These are phyloP conservation scores for Diddensiella caesifluorescens DNA, from an alignment of 805 yeast genomes.

Conservation along the genomic window DNA sequence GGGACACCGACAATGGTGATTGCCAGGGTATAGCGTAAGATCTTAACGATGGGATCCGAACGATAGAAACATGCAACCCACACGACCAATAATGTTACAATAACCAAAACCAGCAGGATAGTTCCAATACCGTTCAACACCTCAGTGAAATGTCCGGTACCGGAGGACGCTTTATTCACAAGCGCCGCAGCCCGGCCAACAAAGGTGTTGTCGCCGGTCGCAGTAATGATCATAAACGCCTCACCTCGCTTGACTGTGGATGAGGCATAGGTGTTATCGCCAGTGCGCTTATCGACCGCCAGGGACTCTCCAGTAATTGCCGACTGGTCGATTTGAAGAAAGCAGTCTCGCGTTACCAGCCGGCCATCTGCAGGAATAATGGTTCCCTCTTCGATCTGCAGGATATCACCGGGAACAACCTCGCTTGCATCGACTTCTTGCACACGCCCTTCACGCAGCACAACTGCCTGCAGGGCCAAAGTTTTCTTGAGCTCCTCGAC, in stretches of 20 bases:
- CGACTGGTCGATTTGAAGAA: constrained; percentile 91
- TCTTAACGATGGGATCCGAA: constrained; percentile 76
- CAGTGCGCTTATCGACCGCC: constrained; percentile 87
- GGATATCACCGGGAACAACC: constrained; percentile 92
- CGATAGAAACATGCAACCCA: constrained; percentile 96
- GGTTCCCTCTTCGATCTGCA: constrained; percentile 88
- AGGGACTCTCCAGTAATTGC: constrained; percentile 97
- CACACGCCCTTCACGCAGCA: constrained; percentile 75
- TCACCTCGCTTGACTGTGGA: constrained; percentile 96
- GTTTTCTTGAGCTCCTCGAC: constrained; percentile 95
- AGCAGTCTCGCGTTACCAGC: constrained; percentile 75
- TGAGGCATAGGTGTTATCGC: constrained; percentile 85
- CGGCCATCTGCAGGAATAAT: constrained; percentile 93
- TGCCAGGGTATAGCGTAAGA: constrained; percentile 88
- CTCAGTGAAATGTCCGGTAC: constrained; percentile 94
- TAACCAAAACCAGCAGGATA: constrained; percentile 79
- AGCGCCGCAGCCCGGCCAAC: constrained; percentile 97
- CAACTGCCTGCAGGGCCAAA: constrained; percentile 82
- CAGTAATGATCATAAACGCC: constrained; percentile 87
- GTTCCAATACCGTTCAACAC: constrained; percentile 97
- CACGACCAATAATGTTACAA: constrained; percentile 78
- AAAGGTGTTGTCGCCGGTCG: constrained; percentile 93
- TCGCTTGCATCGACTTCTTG: constrained; percentile 75
- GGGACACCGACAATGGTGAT: constrained; percentile 97
- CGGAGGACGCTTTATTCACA: constrained; percentile 90